Conservation (phyloP, 2,329 filamentous ascomycete species). For the Xylaria polymorpha region DNA sequence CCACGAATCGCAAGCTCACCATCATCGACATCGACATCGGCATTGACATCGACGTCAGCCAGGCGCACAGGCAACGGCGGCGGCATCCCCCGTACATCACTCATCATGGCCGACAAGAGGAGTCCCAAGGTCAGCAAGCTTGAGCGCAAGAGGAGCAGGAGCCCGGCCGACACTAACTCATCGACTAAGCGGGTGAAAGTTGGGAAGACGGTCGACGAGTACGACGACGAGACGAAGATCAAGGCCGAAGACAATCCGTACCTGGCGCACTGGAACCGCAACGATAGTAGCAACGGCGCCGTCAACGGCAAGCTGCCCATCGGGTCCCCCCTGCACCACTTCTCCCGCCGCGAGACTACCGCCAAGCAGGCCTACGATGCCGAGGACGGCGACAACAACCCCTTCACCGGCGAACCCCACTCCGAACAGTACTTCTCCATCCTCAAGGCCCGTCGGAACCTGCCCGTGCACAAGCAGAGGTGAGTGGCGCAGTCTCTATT, state of each 20-base stretch:
- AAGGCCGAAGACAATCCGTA: conserved; percentile 77
- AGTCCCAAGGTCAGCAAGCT: conserved; percentile 40
- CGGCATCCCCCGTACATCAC: background rate
- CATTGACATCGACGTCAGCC: background rate
- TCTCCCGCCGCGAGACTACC: conserved; percentile 85
- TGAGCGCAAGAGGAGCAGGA: conserved; percentile 46
- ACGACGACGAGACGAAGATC: conserved; percentile 12
- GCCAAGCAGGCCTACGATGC: conserved; percentile 76
- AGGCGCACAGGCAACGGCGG: background rate
- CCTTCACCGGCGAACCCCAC: conserved; percentile 83
- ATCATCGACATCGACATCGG: background rate
- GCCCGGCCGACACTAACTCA: conserved; percentile 40
- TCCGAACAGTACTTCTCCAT: conserved; percentile 91
- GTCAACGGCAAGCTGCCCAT: conserved; percentile 50
- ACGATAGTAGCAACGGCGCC: conserved; percentile 55
- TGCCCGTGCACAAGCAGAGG: conserved; percentile 93
- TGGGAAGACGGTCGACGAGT: conserved; percentile 41
- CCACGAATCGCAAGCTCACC: background rate
- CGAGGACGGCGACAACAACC: conserved; percentile 85
- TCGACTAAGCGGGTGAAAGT: conserved; percentile 48
- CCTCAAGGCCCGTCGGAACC: conserved; percentile 81
- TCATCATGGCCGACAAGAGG: conserved; percentile 38
- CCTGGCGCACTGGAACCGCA: conserved; percentile 83
- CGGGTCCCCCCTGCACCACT: conserved; percentile 67
- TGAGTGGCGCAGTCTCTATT: conserved; percentile 57